phyloP scores from a whole-genome alignment of 345 rosid species.

The Draba incana region DNA sequence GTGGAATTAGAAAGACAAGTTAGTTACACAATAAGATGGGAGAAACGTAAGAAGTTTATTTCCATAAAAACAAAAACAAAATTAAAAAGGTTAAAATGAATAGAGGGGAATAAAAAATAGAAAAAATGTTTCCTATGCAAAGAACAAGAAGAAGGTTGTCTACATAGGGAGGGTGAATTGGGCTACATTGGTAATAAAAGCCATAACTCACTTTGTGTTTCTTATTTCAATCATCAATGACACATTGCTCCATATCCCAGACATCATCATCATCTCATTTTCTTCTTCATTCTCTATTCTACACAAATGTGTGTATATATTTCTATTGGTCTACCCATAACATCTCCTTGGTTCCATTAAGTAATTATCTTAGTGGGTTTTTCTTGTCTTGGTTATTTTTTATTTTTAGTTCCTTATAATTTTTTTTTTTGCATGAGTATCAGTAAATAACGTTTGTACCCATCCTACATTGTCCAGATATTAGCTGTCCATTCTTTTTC shows the following conservation, averaged over 20 bases:
- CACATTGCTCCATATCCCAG: slow-evolving; percentile 49
- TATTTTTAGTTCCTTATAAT: neutral
- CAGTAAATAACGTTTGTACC: slow-evolving; percentile 45
- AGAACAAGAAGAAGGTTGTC: slow-evolving; percentile 56
- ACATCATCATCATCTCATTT: slow-evolving; percentile 43
- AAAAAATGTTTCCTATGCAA: slow-evolving; percentile 59
- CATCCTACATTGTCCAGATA: slow-evolving; percentile 52
- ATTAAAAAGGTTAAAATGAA: slow-evolving; percentile 36
- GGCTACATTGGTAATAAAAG: slow-evolving; percentile 56
- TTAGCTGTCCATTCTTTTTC: slow-evolving; percentile 33
- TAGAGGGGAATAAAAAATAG: slow-evolving; percentile 43
- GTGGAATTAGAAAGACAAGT: slow-evolving; percentile 24
- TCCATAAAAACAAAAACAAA: neutral
- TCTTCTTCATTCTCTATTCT: slow-evolving; percentile 28
- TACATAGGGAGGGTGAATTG: slow-evolving; percentile 52
- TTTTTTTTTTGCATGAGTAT: slow-evolving; percentile 33
- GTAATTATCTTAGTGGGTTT: slow-evolving; percentile 29
- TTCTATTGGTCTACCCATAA: slow-evolving; percentile 51
- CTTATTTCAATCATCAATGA: slow-evolving; percentile 59
- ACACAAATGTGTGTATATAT: neutral
- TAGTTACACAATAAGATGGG: slow-evolving; percentile 43
- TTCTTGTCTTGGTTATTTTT: slow-evolving; percentile 19
- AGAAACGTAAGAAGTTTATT: neutral
- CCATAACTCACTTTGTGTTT: slow-evolving; percentile 59
- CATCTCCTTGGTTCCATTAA: slow-evolving; percentile 41